Conservation (phyloP, 176 grass and related monocot species). For the Avena atlantica region DNA sequence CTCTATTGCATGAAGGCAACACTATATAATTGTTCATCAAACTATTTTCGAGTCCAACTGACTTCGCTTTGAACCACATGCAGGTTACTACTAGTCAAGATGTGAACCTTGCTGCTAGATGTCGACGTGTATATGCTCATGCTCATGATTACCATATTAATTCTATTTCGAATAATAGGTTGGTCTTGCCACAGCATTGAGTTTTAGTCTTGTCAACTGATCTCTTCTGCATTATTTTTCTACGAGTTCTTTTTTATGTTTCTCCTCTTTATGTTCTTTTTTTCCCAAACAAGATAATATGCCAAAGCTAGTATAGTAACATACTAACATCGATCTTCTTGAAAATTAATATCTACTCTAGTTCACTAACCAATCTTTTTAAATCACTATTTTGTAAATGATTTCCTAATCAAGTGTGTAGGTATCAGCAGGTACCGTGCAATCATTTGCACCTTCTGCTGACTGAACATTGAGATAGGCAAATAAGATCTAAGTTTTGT, state of each 20-base stretch:
- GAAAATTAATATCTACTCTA: slow-evolving; percentile 26
- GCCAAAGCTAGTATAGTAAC: not conserved
- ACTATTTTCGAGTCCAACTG: not conserved
- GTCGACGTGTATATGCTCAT: slow-evolving; percentile 84
- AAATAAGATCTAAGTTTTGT: slow-evolving; percentile 24
- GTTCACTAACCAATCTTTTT: not conserved
- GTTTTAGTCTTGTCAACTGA: slow-evolving; percentile 23
- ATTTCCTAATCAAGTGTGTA: slow-evolving; percentile 11
- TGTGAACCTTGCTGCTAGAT: slow-evolving; percentile 76
- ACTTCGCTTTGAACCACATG: slow-evolving; percentile 43
- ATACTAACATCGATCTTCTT: not conserved
- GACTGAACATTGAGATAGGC: not conserved
- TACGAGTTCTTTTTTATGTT: not conserved
- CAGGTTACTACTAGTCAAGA: slow-evolving; percentile 82
- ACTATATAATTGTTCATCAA: slow-evolving; percentile 13
- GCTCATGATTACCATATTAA: slow-evolving; percentile 98
- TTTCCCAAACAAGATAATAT: not conserved
- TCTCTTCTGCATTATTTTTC: not conserved
- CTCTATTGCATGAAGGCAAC: not conserved
- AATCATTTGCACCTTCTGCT: not conserved
- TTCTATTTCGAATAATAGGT: slow-evolving; percentile 97
- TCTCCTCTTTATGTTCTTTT: not conserved
- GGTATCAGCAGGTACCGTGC: not conserved
- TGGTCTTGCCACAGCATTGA: not conserved
- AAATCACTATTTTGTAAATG: not conserved